Percentiles rank a stretch among this genome's conserved stretches.
These are phyloP conservation scores for Diplotaxis tenuifolia DNA, from an alignment of 345 rosid genomes.

Conservation along the genomic window DNA sequence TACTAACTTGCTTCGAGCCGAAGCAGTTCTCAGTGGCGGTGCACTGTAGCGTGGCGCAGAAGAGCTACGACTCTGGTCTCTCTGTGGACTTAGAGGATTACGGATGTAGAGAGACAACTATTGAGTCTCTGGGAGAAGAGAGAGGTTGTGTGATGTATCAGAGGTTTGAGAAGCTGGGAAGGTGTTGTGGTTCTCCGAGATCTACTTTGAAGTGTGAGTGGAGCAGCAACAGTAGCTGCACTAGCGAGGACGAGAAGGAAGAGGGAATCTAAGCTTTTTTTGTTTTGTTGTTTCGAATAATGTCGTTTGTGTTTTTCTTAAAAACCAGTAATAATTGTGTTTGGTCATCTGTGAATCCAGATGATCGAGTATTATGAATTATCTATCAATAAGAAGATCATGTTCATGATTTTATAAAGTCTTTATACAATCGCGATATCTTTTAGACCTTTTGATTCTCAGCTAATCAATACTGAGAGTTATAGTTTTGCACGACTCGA, in stretches of 20 bases:
- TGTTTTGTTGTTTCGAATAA: not conserved
- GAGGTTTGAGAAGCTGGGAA: conserved; percentile 32
- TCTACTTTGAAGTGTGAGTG: conserved; percentile 39
- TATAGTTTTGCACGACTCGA: no score
- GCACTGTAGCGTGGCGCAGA: conserved; percentile 30
- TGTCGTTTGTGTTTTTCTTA: not conserved
- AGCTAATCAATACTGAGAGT: no score
- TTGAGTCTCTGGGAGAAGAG: conserved; percentile 52
- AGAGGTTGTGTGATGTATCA: conserved; percentile 35
- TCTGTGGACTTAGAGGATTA: conserved; percentile 55
- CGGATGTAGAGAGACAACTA: conserved; percentile 33
- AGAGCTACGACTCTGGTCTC: conserved; percentile 20
- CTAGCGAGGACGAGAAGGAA: conserved; percentile 37
- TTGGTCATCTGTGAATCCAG: conserved; percentile 4
- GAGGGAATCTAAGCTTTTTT: conserved; percentile 20
- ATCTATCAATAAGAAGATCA: no score
- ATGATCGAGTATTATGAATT: conserved; percentile 2
- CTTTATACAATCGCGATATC: no score
- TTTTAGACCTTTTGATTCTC: no score
- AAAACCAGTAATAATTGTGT: not conserved
- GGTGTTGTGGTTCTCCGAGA: conserved; percentile 24
- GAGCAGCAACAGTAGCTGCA: conserved; percentile 38
- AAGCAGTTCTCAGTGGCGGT: conserved; percentile 58
- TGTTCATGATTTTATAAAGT: no score
- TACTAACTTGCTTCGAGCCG: conserved; percentile 56